These are phyloP conservation scores for Cutaneotrichosporon cyanovorans DNA, from an alignment of 1,284 basidiomycete genomes.

Conservation along the genomic window DNA sequence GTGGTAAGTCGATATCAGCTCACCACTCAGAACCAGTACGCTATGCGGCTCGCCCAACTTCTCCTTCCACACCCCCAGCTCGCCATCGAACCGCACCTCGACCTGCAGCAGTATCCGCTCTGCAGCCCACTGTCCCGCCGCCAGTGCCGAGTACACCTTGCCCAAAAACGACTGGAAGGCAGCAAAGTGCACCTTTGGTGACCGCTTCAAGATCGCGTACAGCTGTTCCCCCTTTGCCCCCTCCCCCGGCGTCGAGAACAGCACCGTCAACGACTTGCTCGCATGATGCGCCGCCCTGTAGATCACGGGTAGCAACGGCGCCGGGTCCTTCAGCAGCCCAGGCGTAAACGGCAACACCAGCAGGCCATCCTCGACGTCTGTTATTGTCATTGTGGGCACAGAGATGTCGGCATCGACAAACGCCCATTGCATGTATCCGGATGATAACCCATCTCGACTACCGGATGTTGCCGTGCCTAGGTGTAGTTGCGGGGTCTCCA, in stretches of 20 bases:
- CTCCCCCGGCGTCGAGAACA: conserved; percentile 25
- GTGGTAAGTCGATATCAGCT: neutral
- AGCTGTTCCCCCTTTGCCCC: conserved; percentile 16
- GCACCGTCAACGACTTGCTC: conserved; percentile 19
- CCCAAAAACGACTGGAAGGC: conserved; percentile 39
- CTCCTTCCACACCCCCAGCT: conserved; percentile 21
- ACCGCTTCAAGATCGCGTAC: conserved; percentile 17
- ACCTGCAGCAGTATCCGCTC: conserved; percentile 38
- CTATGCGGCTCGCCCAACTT: conserved; percentile 14
- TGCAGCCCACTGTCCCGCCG: conserved; percentile 32
- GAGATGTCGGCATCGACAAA: no score
- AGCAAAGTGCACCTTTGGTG: conserved; percentile 25
- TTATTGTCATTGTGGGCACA: neutral
- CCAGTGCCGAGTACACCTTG: conserved; percentile 35
- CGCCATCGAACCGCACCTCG: conserved; percentile 39
- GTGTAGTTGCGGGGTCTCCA: no score
- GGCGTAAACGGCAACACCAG: conserved; percentile 32
- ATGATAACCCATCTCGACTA: no score
- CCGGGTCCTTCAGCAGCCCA: conserved; percentile 18
- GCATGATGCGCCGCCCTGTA: conserved; percentile 18
- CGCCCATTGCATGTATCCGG: no score
- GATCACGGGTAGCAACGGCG: conserved; percentile 21
- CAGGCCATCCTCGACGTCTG: neutral
- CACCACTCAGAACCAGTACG: conserved; percentile 20
- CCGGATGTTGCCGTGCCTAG: no score